Evolutionary conservation across 495 filamentous ascomycete species (phyloP).

Genomic region (Aspergillus sclerotioniger): DNA sequence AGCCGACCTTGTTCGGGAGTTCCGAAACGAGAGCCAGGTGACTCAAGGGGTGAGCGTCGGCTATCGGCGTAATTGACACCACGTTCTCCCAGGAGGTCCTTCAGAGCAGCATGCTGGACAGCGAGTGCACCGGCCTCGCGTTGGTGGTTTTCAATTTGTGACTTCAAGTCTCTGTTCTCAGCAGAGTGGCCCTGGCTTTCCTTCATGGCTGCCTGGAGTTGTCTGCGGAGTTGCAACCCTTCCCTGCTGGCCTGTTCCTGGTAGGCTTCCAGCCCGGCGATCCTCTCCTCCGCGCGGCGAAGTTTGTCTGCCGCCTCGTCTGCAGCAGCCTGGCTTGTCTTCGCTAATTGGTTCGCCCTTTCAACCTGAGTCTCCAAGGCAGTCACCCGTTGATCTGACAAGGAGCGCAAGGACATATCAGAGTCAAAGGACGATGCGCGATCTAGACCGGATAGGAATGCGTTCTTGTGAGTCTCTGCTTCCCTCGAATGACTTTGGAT

Average conservation of each 20-base stretch:
- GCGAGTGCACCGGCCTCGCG: constrained; percentile 85
- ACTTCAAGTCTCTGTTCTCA: constrained; percentile 73
- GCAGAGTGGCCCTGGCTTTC: constrained; percentile 75
- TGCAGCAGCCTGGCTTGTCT: constrained; percentile 86
- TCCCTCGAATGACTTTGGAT: constrained; percentile 86
- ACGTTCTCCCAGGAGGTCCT: constrained; percentile 86
- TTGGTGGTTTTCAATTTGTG: constrained; percentile 75
- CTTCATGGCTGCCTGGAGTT: constrained; percentile 77
- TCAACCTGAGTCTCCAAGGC: constrained; percentile 78
- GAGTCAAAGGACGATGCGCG: constrained; percentile 50
- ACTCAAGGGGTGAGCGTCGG: constrained; percentile 59
- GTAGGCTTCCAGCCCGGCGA: constrained; percentile 92
- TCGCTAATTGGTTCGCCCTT: constrained; percentile 72
- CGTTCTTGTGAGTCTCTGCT: constrained; percentile 79
- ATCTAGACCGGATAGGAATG: constrained; percentile 78
- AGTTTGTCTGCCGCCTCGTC: constrained; percentile 85
- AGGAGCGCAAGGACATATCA: constrained; percentile 47
- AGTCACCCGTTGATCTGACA: constrained; percentile 70
- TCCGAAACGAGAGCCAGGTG: constrained; percentile 68
- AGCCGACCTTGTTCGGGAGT: constrained; percentile 81
- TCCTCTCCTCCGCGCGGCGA: constrained; percentile 88
- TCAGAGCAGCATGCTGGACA: constrained; percentile 88
- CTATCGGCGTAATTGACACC: constrained; percentile 63
- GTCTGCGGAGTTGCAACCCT: constrained; percentile 80
- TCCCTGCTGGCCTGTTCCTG: constrained; percentile 96